Conservation (phyloP, 108 stramenopile species). For the Stephanodiscus triporus region DNA sequence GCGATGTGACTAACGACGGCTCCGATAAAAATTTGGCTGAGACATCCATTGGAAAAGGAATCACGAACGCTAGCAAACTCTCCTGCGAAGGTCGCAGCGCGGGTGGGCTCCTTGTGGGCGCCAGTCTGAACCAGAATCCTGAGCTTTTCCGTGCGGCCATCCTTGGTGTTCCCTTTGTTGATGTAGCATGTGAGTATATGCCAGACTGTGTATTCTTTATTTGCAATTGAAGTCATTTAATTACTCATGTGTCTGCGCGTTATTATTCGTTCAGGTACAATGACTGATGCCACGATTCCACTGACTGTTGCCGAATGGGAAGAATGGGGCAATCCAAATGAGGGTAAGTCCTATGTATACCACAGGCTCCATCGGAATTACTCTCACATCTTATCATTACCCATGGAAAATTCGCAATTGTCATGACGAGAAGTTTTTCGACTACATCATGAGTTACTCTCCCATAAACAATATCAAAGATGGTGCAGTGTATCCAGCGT, state of each 20-base stretch:
- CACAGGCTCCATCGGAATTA: background rate
- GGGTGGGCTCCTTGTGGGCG: slow-evolving; percentile 73
- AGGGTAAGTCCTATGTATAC: slow-evolving; percentile 34
- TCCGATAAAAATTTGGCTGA: background rate
- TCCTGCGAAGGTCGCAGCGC: slow-evolving; percentile 80
- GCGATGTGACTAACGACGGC: slow-evolving; percentile 13
- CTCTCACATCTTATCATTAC: background rate
- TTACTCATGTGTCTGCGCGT: background rate
- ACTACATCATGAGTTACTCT: slow-evolving; percentile 85
- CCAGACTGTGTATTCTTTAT: slow-evolving; percentile 41
- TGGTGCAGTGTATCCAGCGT: slow-evolving; percentile 79
- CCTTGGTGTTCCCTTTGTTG: slow-evolving; percentile 96
- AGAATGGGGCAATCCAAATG: slow-evolving; percentile 96
- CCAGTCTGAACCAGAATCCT: slow-evolving; percentile 79
- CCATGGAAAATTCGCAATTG: slow-evolving; percentile 44
- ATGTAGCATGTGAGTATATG: slow-evolving; percentile 59
- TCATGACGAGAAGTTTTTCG: slow-evolving; percentile 41
- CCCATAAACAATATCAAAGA: slow-evolving; percentile 88
- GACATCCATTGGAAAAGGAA: slow-evolving; percentile 17
- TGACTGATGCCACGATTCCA: slow-evolving; percentile 86
- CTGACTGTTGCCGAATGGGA: slow-evolving; percentile 84
- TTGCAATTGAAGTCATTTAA: background rate
- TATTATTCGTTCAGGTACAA: slow-evolving; percentile 50
- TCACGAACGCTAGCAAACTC: slow-evolving; percentile 54
- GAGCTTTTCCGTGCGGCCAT: slow-evolving; percentile 89